phyloP scores from a whole-genome alignment of 164 flowering plant species.

The Akebia trifoliata region DNA sequence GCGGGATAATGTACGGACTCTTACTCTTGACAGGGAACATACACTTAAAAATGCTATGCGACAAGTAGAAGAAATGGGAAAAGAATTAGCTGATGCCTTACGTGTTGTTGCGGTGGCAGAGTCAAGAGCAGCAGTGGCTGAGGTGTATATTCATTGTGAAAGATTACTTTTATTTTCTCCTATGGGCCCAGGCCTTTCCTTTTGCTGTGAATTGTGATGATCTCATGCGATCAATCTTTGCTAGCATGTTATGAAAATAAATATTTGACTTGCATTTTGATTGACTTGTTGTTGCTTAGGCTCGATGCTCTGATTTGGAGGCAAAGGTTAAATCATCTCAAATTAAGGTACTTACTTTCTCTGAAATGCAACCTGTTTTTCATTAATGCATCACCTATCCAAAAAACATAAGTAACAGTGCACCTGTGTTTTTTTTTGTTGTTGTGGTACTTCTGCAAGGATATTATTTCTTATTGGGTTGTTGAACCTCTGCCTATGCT shows the following conservation, averaged over 20 bases:
- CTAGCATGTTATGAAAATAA: not conserved
- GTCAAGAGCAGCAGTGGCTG: conserved; percentile 74
- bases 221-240: too few species aligned
- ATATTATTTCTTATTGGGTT: too few species aligned
- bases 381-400: too few species aligned
- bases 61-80: conserved; percentile 69
- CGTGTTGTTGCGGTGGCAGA: conserved; percentile 62
- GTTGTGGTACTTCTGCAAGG: too few species aligned
- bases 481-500: too few species aligned
- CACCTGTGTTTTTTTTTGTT: too few species aligned
- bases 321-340: conserved; percentile 39
- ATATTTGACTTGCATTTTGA: not conserved
- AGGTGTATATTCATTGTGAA: conserved; percentile 34
- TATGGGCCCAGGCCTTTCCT: not conserved
- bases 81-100: conserved; percentile 58
- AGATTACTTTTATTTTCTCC: not conserved
- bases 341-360: conserved; percentile 19
- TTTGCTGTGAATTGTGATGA: too few species aligned
- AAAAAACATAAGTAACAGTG: too few species aligned
- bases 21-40: conserved; percentile 58
- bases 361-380: too few species aligned
- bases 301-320: conserved; percentile 62
- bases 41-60: conserved; percentile 54
- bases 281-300: conserved; percentile 24
- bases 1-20: conserved; percentile 53